phyloP scores from a whole-genome alignment of 2,329 filamentous ascomycete genomes.

The Xylaria polymorpha region DNA sequence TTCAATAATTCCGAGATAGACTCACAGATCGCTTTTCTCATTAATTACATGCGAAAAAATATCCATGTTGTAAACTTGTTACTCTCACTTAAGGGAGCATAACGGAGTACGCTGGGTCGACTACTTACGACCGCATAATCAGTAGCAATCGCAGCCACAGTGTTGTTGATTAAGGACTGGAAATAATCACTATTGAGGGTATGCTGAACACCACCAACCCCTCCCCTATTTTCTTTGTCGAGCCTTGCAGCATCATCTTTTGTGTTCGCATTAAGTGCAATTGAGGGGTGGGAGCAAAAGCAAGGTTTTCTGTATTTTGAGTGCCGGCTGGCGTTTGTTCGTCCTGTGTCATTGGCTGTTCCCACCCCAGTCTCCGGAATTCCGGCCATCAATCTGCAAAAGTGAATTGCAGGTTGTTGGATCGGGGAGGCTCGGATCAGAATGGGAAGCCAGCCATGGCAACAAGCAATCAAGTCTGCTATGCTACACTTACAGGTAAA shows the following conservation, averaged over 20 bases:
- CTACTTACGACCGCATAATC: constrained; percentile 40
- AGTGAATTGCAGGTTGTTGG: constrained; percentile 41
- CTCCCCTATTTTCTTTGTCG: constrained; percentile 29
- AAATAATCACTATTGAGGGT: constrained; percentile 45
- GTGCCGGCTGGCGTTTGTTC: constrained; percentile 45
- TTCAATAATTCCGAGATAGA: constrained; percentile 41
- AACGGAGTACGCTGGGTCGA: constrained; percentile 42
- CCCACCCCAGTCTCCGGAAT: constrained; percentile 32
- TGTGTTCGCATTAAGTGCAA: constrained; percentile 39
- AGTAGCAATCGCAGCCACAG: constrained; percentile 40
- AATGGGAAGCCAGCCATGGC: constrained; percentile 23
- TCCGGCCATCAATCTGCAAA: constrained; percentile 37
- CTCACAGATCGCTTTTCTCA: constrained; percentile 35
- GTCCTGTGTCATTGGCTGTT: constrained; percentile 40
- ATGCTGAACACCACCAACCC: constrained; percentile 49
- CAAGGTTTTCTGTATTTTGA: constrained; percentile 39
- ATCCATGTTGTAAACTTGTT: constrained; percentile 48
- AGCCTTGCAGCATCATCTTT: constrained; percentile 38
- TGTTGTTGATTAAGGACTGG: constrained; percentile 39
- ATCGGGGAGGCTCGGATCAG: constrained; percentile 29
- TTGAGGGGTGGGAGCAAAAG: constrained; percentile 36
- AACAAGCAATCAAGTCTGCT: constrained; percentile 33
- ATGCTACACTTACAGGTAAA: constrained; percentile 38
- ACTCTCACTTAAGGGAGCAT: constrained; percentile 50
- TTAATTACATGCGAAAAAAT: constrained; percentile 39